Conservation (phyloP, 148 eudicot species). For the Amaranthus palmeri region DNA sequence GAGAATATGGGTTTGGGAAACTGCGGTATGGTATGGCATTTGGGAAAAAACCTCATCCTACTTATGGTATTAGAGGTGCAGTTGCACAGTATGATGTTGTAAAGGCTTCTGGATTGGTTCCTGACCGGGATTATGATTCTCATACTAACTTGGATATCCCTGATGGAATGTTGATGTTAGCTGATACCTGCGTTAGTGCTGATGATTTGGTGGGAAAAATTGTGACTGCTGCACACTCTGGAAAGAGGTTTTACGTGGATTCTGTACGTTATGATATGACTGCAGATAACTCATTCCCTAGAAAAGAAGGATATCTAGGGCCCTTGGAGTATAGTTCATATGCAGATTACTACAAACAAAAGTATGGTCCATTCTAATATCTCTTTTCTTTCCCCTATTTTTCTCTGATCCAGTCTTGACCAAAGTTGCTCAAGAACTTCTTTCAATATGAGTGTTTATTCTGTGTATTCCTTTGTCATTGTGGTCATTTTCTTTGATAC, state of each 20-base stretch:
- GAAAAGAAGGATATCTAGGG: slow-evolving; percentile 99
- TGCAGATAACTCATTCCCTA: slow-evolving; percentile 90
- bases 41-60: slow-evolving; percentile 87
- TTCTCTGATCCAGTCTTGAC: not conserved
- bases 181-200: slow-evolving; percentile 56
- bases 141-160: slow-evolving; percentile 28
- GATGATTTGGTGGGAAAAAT: slow-evolving; percentile 80
- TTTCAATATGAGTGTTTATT: not conserved
- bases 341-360: slow-evolving; percentile 92
- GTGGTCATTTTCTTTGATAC: slow-evolving; percentile 11
- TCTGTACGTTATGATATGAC: slow-evolving; percentile 89
- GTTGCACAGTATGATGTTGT: slow-evolving; percentile 89
- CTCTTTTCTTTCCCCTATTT: not conserved
- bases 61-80: slow-evolving; percentile 98
- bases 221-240: slow-evolving; percentile 98
- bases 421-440: not conserved
- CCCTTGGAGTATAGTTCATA: slow-evolving; percentile 93
- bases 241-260: slow-evolving; percentile 95
- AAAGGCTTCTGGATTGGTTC: slow-evolving; percentile 88
- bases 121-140: slow-evolving; percentile 38
- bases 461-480: slow-evolving; percentile 1
- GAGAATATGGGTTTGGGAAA: slow-evolving; percentile 94
- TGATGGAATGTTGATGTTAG: slow-evolving; percentile 69
- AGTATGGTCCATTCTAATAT: slow-evolving; percentile 42
- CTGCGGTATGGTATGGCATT: slow-evolving; percentile 92